These are phyloP conservation scores for Xylaria polymorpha DNA, from an alignment of 2,329 filamentous ascomycete genomes.

Conservation along the genomic window DNA sequence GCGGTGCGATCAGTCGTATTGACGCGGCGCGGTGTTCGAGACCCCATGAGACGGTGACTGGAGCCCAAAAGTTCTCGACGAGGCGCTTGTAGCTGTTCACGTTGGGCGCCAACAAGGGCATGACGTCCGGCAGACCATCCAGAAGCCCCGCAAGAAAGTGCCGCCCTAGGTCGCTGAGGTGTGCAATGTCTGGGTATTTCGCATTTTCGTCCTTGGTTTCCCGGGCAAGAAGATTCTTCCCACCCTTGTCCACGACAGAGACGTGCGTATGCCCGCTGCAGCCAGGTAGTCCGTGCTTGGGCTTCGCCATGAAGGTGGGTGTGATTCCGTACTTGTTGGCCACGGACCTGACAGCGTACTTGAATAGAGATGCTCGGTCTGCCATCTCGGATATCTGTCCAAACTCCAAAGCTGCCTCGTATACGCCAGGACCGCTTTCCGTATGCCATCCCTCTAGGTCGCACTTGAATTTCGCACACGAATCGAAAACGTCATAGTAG, in stretches of 20 bases:
- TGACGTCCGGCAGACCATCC: slow-evolving; percentile 89
- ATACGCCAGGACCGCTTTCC: slow-evolving; percentile 86
- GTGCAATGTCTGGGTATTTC: slow-evolving; percentile 77
- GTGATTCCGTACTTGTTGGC: slow-evolving; percentile 90
- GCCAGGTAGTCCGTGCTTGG: slow-evolving; percentile 87
- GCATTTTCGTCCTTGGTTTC: slow-evolving; percentile 77
- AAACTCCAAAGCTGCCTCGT: slow-evolving; percentile 94
- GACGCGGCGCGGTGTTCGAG: slow-evolving; percentile 94
- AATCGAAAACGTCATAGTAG: slow-evolving; percentile 81
- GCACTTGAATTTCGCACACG: slow-evolving; percentile 76
- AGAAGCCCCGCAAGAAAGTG: slow-evolving; percentile 94
- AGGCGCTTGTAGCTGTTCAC: slow-evolving; percentile 98
- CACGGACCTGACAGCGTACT: slow-evolving; percentile 91
- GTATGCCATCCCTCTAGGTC: slow-evolving; percentile 87
- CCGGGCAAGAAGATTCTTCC: slow-evolving; percentile 85
- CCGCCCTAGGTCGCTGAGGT: slow-evolving; percentile 87
- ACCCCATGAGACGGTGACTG: slow-evolving; percentile 97
- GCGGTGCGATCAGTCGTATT: slow-evolving; percentile 88
- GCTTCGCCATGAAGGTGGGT: slow-evolving; percentile 99
- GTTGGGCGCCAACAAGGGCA: slow-evolving; percentile 94
- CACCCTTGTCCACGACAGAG: slow-evolving; percentile 82
- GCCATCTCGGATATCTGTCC: slow-evolving; percentile 90
- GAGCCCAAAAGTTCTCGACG: slow-evolving; percentile 99
- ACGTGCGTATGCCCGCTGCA: slow-evolving; percentile 98
- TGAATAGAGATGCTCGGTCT: slow-evolving; percentile 91